These are phyloP conservation scores for Atkinsonella hypoxylon DNA, from an alignment of 2,329 filamentous ascomycete genomes.

Conservation along the genomic window DNA sequence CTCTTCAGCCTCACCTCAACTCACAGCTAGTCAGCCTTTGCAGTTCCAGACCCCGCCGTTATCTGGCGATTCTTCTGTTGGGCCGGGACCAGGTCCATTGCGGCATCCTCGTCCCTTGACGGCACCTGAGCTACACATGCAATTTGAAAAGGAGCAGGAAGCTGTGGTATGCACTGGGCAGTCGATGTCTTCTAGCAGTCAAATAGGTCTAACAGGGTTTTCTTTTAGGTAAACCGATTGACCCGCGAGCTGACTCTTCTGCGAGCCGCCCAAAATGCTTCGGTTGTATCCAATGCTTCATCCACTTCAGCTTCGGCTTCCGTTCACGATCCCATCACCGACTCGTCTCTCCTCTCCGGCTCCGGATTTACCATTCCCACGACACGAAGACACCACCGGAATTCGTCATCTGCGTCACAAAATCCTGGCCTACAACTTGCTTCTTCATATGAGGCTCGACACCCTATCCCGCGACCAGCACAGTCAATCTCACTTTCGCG, in stretches of 20 bases:
- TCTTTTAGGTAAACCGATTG: slow-evolving; percentile 69
- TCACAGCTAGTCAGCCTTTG: slow-evolving; percentile 10
- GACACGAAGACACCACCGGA: slow-evolving; percentile 43
- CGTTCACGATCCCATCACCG: slow-evolving; percentile 33
- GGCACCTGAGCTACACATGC: slow-evolving; percentile 73
- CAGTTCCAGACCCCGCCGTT: slow-evolving; percentile 20
- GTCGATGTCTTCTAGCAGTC: not conserved
- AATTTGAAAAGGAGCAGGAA: slow-evolving; percentile 92
- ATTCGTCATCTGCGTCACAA: slow-evolving; percentile 45
- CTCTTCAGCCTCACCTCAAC: slow-evolving; percentile 18
- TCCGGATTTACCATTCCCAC: slow-evolving; percentile 46
- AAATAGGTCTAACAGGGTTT: not conserved
- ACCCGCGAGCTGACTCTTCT: slow-evolving; percentile 79
- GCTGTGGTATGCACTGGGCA: slow-evolving; percentile 54
- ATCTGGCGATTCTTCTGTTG: slow-evolving; percentile 30
- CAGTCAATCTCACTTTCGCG: slow-evolving; percentile 35
- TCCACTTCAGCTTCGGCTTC: slow-evolving; percentile 45
- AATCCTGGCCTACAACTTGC: slow-evolving; percentile 26
- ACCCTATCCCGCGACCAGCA: slow-evolving; percentile 34
- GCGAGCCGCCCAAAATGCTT: slow-evolving; percentile 58
- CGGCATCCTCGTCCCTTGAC: slow-evolving; percentile 82
- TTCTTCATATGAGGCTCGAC: slow-evolving; percentile 25
- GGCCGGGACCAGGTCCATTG: slow-evolving; percentile 56
- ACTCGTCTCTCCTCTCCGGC: slow-evolving; percentile 42
- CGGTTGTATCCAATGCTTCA: slow-evolving; percentile 53